Percentiles rank a stretch among this genome's conserved stretches.
Conservation (phyloP, 2,329 filamentous ascomycete species). For the Coniochaeta sp. region DNA sequence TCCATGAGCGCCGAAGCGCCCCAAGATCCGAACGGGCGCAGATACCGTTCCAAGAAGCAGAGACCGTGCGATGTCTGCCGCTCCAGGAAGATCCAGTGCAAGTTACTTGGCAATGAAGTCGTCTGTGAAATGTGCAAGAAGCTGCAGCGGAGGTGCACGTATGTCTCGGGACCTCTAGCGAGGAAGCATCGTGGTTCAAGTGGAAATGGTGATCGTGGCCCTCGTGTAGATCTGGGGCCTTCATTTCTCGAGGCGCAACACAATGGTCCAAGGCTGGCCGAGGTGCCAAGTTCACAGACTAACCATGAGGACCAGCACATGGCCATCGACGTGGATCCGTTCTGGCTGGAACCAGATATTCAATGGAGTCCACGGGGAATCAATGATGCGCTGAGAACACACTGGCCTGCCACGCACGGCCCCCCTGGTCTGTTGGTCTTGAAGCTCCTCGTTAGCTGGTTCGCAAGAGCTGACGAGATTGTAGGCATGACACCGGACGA, state of each 20-base stretch:
- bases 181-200: conserved; percentile 11
- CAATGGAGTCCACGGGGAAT: background rate
- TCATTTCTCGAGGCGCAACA: background rate
- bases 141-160: conserved; percentile 2
- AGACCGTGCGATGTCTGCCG: conserved; percentile 12
- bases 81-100: conserved; percentile 12
- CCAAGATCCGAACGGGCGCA: conserved; percentile 5
- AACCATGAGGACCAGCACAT: background rate
- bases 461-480: background rate
- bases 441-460: background rate
- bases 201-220: background rate
- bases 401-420: background rate
- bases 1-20: background rate
- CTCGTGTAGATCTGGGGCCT: background rate
- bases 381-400: background rate
- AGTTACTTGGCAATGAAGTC: conserved; percentile 8
- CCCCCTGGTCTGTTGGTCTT: background rate
- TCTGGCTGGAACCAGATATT: background rate
- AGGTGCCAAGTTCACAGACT: background rate
- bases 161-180: background rate
- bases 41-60: conserved; percentile 14
- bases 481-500: background rate
- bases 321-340: background rate
- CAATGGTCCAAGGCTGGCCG: background rate
- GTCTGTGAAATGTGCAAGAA: conserved; percentile 13